phyloP scores from a whole-genome alignment of 2,329 filamentous ascomycete genomes.

The Knoxdaviesia capensis region DNA sequence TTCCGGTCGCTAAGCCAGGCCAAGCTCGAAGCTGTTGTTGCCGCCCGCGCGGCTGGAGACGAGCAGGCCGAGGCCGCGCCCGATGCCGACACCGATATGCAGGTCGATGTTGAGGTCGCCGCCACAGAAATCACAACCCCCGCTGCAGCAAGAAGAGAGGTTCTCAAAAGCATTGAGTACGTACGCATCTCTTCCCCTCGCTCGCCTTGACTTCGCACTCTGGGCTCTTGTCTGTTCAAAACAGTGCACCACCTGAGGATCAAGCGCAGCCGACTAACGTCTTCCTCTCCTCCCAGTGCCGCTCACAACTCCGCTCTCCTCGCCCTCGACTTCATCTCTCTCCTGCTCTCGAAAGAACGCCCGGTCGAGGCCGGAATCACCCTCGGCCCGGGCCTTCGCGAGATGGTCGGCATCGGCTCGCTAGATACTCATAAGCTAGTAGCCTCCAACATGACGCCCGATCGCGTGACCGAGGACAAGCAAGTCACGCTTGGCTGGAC shows the following conservation, averaged over 20 bases:
- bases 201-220: background rate
- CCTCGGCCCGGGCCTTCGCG: constrained; percentile 49
- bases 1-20: constrained; percentile 66
- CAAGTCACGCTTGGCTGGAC: constrained; percentile 50
- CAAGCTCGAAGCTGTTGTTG: constrained; percentile 37
- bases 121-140: constrained; percentile 21
- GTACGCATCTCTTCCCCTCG: constrained; percentile 6
- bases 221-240: background rate
- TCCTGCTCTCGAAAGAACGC: constrained; percentile 65
- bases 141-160: constrained; percentile 31
- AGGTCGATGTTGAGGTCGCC: constrained; percentile 16
- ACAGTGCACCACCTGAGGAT: background rate
- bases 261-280: background rate
- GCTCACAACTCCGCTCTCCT: constrained; percentile 42
- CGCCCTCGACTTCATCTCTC: constrained; percentile 64
- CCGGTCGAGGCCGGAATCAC: constrained; percentile 49
- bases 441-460: constrained; percentile 35
- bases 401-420: constrained; percentile 53
- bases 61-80: constrained; percentile 22
- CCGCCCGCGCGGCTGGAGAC: constrained; percentile 24
- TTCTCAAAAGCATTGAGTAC: constrained; percentile 37
- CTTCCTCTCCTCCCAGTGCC: constrained; percentile 13
- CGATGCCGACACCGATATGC: constrained; percentile 16
- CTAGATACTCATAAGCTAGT: constrained; percentile 48
- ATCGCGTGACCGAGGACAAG: constrained; percentile 34